Conservation (phyloP, 306 rosid genomes). For the Cercis canadensis region DNA sequence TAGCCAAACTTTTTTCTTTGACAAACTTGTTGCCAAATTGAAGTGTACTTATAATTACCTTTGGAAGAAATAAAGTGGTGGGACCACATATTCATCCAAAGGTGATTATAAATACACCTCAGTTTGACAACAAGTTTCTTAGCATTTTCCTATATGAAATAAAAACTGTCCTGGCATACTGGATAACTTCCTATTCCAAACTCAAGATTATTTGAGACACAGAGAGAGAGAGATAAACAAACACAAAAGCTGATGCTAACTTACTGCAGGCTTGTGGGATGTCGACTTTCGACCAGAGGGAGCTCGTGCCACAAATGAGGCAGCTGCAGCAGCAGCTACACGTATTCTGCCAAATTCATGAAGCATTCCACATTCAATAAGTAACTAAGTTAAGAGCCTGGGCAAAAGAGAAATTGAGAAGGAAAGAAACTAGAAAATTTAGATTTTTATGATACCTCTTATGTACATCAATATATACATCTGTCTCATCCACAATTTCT, state of each 20-base stretch:
- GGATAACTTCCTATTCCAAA: slow-evolving; percentile 21
- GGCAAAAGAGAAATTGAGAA: not conserved
- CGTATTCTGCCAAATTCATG: slow-evolving; percentile 70
- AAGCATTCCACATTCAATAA: slow-evolving; percentile 29
- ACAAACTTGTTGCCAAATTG: not conserved
- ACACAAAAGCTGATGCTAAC: slow-evolving; percentile 39
- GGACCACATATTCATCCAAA: too few relatives aligned
- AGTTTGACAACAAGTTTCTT: too few relatives aligned
- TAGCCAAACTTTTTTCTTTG: too few relatives aligned
- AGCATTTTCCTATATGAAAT: not conserved
- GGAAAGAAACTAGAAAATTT: slow-evolving; percentile 22
- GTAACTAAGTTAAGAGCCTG: slow-evolving; percentile 18
- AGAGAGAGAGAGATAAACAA: not conserved
- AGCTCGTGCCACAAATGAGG: slow-evolving; percentile 88
- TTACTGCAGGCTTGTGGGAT: slow-evolving; percentile 55
- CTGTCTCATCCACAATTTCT: slow-evolving; percentile 97
- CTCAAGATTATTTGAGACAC: not conserved
- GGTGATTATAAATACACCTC: too few relatives aligned
- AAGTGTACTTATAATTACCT: not conserved
- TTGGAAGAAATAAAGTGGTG: too few relatives aligned
- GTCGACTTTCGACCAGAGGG: slow-evolving; percentile 73
- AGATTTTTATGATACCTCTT: slow-evolving; percentile 51
- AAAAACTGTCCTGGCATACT: slow-evolving; percentile 4
- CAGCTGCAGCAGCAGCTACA: slow-evolving; percentile 97
- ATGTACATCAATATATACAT: slow-evolving; percentile 86